phyloP scores from a whole-genome alignment of 2,329 filamentous ascomycete genomes.

The Colletotrichum cereale region DNA sequence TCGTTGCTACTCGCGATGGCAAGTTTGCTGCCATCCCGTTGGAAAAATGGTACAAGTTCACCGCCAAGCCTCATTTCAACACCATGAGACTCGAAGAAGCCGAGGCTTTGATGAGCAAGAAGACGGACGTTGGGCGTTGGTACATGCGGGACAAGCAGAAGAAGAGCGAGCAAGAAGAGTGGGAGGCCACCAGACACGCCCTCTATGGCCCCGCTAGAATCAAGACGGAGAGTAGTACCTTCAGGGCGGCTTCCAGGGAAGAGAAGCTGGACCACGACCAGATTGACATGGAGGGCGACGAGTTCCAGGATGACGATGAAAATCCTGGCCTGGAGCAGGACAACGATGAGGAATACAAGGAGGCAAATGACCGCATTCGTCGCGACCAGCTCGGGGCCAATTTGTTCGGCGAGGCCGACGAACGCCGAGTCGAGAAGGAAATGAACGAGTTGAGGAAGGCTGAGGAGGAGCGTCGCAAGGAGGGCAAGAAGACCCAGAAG shows the following conservation, averaged over 20 bases:
- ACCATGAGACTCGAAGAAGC: conserved; percentile 85
- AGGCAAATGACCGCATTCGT: conserved; percentile 78
- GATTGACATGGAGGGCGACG: conserved; percentile 74
- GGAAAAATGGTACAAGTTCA: conserved; percentile 96
- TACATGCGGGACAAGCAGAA: conserved; percentile 78
- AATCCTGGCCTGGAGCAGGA: conserved; percentile 80
- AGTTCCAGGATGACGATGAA: conserved; percentile 92
- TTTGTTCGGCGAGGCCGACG: conserved; percentile 78
- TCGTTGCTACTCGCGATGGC: conserved; percentile 73
- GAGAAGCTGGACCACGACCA: conserved; percentile 80
- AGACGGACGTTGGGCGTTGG: conserved; percentile 83
- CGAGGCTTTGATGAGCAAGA: conserved; percentile 85
- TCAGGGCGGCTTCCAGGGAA: conserved; percentile 68
- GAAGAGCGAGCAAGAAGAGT: conserved; percentile 66
- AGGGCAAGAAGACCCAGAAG: conserved; percentile 84
- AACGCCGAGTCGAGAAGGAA: conserved; percentile 80
- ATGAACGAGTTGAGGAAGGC: conserved; percentile 77
- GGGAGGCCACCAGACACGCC: conserved; percentile 68
- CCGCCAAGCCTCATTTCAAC: conserved; percentile 82
- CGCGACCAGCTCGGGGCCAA: conserved; percentile 89
- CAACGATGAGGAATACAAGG: conserved; percentile 84
- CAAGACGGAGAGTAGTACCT: conserved; percentile 77
- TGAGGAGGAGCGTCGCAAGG: conserved; percentile 75
- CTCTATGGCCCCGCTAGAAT: conserved; percentile 69
- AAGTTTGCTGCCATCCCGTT: conserved; percentile 89